These are phyloP conservation scores for Fusarium sterilihyphosum DNA, from an alignment of 2,329 filamentous ascomycete genomes.

Conservation along the genomic window DNA sequence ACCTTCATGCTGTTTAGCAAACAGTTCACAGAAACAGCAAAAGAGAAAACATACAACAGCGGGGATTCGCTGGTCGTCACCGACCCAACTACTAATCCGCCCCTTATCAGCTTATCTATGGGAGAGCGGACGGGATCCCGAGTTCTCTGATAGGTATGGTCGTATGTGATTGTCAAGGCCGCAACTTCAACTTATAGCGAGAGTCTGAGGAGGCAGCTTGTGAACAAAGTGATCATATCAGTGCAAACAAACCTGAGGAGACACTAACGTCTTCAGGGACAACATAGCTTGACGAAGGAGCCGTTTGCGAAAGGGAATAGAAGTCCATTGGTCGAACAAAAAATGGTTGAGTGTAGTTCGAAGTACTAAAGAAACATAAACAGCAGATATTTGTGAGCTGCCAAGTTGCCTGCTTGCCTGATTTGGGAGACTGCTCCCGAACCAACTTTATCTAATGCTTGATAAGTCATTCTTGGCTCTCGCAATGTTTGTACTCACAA, in stretches of 20 bases:
- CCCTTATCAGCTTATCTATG: conserved; percentile 7
- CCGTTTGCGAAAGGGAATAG: not conserved
- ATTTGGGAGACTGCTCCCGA: too few species aligned
- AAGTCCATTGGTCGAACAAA: too few species aligned
- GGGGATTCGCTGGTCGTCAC: conserved; percentile 21
- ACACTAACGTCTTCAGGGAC: not conserved
- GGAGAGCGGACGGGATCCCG: conserved; percentile 15
- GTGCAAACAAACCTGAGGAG: not conserved
- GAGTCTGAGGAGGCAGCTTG: too few species aligned
- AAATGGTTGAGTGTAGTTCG: not conserved
- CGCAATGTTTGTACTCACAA: not conserved
- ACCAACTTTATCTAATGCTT: too few species aligned
- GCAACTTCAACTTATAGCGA: fast-evolving
- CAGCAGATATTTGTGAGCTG: fast-evolving
- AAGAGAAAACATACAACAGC: conserved; percentile 9
- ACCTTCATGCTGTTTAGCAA: not conserved
- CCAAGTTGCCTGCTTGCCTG: not conserved
- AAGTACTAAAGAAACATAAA: too few species aligned
- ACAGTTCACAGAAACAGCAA: not conserved
- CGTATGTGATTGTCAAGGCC: not conserved
- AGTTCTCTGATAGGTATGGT: conserved; percentile 2
- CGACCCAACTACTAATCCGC: conserved; percentile 17
- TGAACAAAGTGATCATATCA: too few species aligned
- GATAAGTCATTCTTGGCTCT: not conserved
- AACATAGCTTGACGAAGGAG: too few species aligned